Percentiles rank a stretch among this genome's conserved stretches.
Conservation (phyloP, 108 stramenopile species). For the Aurantiochytrium sp. region DNA sequence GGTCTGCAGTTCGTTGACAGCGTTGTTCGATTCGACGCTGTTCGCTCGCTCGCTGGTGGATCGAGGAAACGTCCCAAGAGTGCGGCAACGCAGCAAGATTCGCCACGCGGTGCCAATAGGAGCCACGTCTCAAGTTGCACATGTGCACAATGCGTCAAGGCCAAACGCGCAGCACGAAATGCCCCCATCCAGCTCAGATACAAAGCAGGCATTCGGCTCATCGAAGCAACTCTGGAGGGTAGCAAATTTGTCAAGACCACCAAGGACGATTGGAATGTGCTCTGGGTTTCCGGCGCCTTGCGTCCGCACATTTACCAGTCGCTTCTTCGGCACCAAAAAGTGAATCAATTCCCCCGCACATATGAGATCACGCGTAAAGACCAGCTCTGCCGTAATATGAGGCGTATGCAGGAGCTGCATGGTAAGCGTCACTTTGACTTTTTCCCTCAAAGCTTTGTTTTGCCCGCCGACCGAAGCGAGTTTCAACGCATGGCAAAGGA, state of each 20-base stretch:
- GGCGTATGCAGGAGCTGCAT: background rate
- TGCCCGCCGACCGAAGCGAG: conserved; percentile 35
- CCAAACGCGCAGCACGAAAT: background rate
- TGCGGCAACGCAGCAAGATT: background rate
- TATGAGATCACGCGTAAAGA: conserved; percentile 58
- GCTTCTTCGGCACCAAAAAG: conserved; percentile 42
- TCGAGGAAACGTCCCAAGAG: background rate
- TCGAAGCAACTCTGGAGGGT: background rate
- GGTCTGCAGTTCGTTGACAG: background rate
- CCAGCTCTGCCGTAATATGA: conserved; percentile 28
- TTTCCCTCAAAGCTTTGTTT: conserved; percentile 41
- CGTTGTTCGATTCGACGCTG: background rate
- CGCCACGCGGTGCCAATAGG: background rate
- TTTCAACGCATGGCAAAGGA: background rate
- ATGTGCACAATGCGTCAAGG: background rate
- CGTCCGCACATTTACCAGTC: background rate
- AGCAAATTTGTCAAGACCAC: background rate
- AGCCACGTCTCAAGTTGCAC: background rate
- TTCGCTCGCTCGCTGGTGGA: background rate
- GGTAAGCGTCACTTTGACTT: conserved; percentile 22
- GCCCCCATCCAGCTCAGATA: background rate
- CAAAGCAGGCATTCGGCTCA: background rate
- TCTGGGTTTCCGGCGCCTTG: background rate
- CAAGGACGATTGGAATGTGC: background rate
- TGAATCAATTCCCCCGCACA: conserved; percentile 51